Percentiles rank a stretch among this genome's conserved stretches.
These are phyloP conservation scores for Emmonsia crescens DNA, from an alignment of 2,329 filamentous ascomycete species.

Conservation along the genomic window DNA sequence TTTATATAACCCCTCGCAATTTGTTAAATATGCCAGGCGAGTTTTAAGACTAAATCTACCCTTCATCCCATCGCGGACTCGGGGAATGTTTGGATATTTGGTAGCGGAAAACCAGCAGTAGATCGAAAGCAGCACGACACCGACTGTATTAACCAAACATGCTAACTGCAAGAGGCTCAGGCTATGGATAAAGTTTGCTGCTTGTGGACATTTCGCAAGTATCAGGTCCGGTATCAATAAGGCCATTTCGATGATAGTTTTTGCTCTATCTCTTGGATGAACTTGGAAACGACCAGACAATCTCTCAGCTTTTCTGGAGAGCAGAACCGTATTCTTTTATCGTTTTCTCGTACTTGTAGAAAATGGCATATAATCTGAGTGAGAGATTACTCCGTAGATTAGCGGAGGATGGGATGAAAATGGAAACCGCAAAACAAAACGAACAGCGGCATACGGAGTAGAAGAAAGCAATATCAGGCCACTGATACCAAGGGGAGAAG, in stretches of 20 bases:
- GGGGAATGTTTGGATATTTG: neutral
- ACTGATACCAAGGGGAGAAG: neutral
- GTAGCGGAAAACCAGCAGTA: slow-evolving; percentile 1
- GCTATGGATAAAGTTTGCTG: neutral
- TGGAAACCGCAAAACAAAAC: neutral
- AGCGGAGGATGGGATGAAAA: no score
- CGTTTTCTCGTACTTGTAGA: neutral
- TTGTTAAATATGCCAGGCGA: neutral
- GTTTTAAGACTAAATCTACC: neutral
- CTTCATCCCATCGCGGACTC: slow-evolving; percentile 1
- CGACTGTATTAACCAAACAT: neutral
- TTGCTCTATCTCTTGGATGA: neutral
- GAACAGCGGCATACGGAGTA: no score
- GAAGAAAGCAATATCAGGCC: neutral
- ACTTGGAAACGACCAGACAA: neutral
- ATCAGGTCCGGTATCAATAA: neutral
- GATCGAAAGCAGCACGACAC: neutral
- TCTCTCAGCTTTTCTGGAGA: neutral
- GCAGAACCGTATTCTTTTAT: neutral
- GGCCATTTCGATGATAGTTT: neutral
- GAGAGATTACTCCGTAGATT: no score
- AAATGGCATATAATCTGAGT: no score
- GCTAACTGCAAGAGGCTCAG: neutral
- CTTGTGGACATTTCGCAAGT: neutral
- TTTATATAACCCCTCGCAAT: slow-evolving; percentile 1